A percentile compares a stretch with the other conserved stretches of the same genome.
Evolutionary conservation across 75 land plant species (phyloP).

Genomic region (Picea sitchensis): DNA sequence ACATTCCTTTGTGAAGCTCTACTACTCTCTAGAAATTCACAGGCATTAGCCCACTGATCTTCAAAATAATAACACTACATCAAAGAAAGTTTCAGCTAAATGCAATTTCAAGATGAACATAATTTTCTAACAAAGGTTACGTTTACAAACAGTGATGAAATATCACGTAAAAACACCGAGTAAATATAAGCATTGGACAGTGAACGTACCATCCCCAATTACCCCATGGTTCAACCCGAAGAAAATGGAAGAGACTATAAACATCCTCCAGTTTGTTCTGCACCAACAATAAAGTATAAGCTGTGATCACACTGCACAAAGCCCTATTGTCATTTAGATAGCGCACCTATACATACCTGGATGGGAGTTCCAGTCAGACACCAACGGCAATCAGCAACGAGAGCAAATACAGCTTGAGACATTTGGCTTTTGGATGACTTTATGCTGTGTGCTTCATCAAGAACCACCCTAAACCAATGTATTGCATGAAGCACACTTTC

Average conservation of each 20-base stretch:
- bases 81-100: no score
- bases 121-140: no score
- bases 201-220: neutral
- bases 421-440: conserved; percentile 51
- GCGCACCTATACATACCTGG: conserved; percentile 45
- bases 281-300: conserved; percentile 4
- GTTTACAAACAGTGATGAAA: no score
- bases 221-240: conserved; percentile 89
- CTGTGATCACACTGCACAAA: neutral
- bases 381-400: conserved; percentile 77
- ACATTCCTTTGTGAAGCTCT: no score
- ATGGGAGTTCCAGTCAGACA: conserved; percentile 94
- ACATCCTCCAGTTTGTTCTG: conserved; percentile 97
- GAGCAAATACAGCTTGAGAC: conserved; percentile 64
- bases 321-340: neutral
- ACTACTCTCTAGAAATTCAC: no score
- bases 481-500: conserved; percentile 63
- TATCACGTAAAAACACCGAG: no score
- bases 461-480: conserved; percentile 81
- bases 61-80: no score
- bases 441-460: conserved; percentile 93
- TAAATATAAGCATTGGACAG: no score
- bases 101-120: no score
- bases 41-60: no score
- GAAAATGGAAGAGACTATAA: conserved; percentile 85